A percentile compares a stretch with the other conserved stretches of the same genome.
phyloP scores from a whole-genome alignment of 305 asterid species.

The Salvia sclarea region DNA sequence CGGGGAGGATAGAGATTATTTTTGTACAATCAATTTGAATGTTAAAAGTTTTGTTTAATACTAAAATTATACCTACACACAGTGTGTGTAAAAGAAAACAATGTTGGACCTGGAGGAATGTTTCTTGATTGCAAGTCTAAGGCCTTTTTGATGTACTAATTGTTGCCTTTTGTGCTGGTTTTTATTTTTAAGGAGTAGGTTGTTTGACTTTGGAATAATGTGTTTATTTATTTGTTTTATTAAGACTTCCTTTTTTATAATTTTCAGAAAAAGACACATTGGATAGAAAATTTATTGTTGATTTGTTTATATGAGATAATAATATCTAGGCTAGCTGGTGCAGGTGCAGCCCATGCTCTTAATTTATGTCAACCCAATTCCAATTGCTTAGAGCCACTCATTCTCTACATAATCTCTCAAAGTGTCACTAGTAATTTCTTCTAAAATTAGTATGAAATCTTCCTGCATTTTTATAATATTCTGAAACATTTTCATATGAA shows the following conservation, averaged over 20 bases:
- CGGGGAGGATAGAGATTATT: too few species aligned
- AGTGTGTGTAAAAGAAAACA: too few species aligned
- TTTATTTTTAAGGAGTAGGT: background rate
- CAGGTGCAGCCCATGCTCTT: conserved; percentile 18
- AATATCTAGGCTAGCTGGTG: background rate
- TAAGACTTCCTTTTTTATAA: too few species aligned
- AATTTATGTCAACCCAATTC: background rate
- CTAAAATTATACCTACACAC: too few species aligned
- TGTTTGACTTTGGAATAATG: background rate
- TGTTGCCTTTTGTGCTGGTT: too few species aligned
- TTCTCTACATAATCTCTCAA: background rate
- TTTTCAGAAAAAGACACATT: background rate
- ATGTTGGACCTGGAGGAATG: background rate
- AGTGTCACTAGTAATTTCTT: background rate
- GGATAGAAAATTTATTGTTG: background rate
- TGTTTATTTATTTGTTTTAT: background rate
- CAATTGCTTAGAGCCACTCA: background rate
- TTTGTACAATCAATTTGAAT: too few species aligned
- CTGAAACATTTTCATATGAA: too few species aligned
- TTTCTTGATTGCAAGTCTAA: background rate
- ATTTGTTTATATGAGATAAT: background rate
- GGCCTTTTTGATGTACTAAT: background rate
- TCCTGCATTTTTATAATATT: too few species aligned
- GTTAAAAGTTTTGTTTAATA: too few species aligned
- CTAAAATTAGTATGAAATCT: background rate